Evolutionary conservation across 768 basidiomycete species (phyloP).

Genomic region (Auricularia sp.): DNA sequence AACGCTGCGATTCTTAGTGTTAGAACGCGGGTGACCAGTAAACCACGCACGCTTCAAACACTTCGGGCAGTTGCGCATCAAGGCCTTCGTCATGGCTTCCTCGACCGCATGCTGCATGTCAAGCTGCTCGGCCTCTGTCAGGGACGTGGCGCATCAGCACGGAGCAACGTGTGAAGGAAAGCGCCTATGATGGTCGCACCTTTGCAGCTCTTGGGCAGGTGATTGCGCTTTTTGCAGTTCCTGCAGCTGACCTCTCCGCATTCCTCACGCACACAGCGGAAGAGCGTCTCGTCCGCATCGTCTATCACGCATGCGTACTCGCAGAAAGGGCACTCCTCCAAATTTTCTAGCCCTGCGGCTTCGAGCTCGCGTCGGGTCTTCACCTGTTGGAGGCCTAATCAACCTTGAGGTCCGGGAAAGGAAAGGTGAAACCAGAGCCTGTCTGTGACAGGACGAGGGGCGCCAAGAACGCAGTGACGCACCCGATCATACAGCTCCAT

Average conservation of each 20-base stretch:
- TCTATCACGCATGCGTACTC: conserved; percentile 79
- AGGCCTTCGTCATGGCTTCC: conserved; percentile 85
- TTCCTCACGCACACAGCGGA: conserved; percentile 46
- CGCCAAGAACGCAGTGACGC: not conserved
- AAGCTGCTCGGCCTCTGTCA: conserved; percentile 47
- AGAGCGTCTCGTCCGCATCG: conserved; percentile 51
- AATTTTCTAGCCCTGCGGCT: conserved; percentile 61
- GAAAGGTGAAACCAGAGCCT: too few species aligned
- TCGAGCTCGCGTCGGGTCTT: conserved; percentile 72
- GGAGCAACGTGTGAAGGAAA: too few species aligned
- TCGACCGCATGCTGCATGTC: conserved; percentile 73
- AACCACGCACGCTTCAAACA: conserved; percentile 58
- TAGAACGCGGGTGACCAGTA: not conserved
- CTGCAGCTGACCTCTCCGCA: conserved; percentile 75
- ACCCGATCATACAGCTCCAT: conserved; percentile 57
- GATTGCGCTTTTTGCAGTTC: conserved; percentile 74
- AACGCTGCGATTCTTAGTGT: conserved; percentile 40
- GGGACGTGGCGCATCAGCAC: conserved; percentile 24
- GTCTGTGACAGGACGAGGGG: not conserved
- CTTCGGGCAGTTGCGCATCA: conserved; percentile 83
- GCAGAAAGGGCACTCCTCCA: conserved; percentile 89
- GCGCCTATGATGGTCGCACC: conserved; percentile 14
- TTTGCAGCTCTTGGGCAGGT: conserved; percentile 72
- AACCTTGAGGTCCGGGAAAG: not conserved
- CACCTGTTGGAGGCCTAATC: conserved; percentile 20